Evolutionary conservation across 352 stramenopile genomes (phyloP).

Genomic region (Elongisporangium prolatum): DNA sequence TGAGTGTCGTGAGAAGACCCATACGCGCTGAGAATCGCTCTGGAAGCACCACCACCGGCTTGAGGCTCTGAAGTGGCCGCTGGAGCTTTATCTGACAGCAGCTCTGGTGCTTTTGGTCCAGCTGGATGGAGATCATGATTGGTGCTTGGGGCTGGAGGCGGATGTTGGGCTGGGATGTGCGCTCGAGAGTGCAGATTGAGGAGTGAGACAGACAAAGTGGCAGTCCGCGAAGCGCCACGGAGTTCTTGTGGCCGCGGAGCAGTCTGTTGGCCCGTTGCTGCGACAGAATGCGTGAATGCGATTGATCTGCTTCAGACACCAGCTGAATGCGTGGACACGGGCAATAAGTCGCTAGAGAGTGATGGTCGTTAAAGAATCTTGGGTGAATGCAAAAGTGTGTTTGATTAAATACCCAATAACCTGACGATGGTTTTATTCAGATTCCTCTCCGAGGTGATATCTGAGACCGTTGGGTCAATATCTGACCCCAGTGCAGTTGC

Average conservation of each 20-base stretch:
- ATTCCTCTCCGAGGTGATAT: background rate
- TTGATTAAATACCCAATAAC: background rate
- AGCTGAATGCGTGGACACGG: background rate
- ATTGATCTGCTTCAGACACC: background rate
- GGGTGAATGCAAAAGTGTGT: background rate
- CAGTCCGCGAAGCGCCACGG: background rate
- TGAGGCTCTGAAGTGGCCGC: background rate
- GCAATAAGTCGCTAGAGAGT: background rate
- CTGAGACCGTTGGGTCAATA: background rate
- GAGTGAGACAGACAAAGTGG: background rate
- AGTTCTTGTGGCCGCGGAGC: background rate
- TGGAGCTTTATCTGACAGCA: background rate
- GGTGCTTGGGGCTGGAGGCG: background rate
- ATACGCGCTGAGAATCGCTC: constrained; percentile 4
- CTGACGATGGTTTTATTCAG: background rate
- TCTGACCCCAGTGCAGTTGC: background rate
- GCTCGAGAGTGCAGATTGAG: background rate
- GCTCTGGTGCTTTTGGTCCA: background rate
- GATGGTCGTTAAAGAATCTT: background rate
- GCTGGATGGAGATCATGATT: constrained; percentile 2
- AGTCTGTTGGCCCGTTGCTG: background rate
- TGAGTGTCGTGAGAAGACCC: constrained; percentile 9
- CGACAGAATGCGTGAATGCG: background rate
- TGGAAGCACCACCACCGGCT: constrained; percentile 6
- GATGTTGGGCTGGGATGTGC: background rate